Base-by-base conservation (phyloP, 2,329 filamentous ascomycete genomes). In the Penicillium janthinellum region DNA sequence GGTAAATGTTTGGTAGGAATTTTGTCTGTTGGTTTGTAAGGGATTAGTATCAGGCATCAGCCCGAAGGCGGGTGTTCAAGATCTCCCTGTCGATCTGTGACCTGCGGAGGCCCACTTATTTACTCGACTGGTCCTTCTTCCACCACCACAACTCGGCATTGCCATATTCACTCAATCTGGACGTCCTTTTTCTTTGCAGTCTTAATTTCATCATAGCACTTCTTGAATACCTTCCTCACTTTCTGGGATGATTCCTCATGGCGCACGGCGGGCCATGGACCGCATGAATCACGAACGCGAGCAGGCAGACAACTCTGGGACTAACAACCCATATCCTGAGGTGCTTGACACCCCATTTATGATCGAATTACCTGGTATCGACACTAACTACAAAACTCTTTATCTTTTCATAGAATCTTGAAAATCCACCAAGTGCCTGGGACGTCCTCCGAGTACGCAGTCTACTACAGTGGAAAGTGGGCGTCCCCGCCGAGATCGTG, bases 401-500 rank as follows among this genome's bases (percentile, higher is more conserved):
- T 4, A 22, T 37, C 6, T 15, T 14, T 41, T 31, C 25, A 38
- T 49, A 49, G 60, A 55, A 5, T 14, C 38, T 38, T 11, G 38
- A 34, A 17, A 73, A 67, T 52, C 70, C 70, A 34, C 74, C 75
- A 1, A 67, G 48, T 20, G 14, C 75, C 5, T 66, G 60, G 47
- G 74, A 78, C 54, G 75, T 75, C 10, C 63, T 75, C 17, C 68
- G 72, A 54, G 70, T 73, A 1, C 70, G 74, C 31, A 62, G 70
- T 61, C 35, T 77, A 0, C 59, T 78, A 25, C 68, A 66, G 47
- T 71, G 69, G 68, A 74, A 70, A 59, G 55, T 64, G 7, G 39
- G 67, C 10, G 59, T 78, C 1, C 76, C 76, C 0, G 58, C 63
- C n/a, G 76, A 78, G 52, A 66, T 78, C 35, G 66, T 77, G 28